phyloP scores from a whole-genome alignment of 805 yeast species.

The Nakazawaea wyomingensis region DNA sequence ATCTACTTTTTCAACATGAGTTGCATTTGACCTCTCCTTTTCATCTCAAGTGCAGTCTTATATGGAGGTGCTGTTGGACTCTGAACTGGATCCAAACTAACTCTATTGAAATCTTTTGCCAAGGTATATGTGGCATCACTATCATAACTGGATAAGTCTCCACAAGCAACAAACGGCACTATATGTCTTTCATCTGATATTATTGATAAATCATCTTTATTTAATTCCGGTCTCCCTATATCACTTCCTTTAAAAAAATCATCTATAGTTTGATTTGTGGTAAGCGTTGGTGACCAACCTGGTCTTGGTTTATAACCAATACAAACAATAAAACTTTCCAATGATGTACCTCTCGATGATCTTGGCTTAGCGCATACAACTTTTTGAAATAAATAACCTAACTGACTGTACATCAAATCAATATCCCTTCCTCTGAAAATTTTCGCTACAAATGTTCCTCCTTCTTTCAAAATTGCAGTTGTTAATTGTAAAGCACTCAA shows the following conservation, averaged over 20 bases:
- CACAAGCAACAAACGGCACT: conserved; percentile 95
- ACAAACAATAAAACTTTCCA: conserved; percentile 93
- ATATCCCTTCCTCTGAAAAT: conserved; percentile 95
- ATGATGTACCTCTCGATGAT: conserved; percentile 88
- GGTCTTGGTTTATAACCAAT: conserved; percentile 77
- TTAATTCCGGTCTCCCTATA: conserved; percentile 49
- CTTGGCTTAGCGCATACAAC: conserved; percentile 96
- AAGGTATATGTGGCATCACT: conserved; percentile 90
- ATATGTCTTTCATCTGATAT: conserved; percentile 64
- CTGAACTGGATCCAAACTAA: conserved; percentile 86
- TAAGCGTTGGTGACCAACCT: conserved; percentile 72
- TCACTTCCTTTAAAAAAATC: conserved; percentile 68
- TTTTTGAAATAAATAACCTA: conserved; percentile 76
- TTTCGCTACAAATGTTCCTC: conserved; percentile 94
- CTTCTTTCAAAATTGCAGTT: conserved; percentile 80
- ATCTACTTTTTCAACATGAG: conserved; percentile 8
- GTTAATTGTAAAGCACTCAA: conserved; percentile 89
- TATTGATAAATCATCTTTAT: conserved; percentile 40
- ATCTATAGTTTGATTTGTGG: conserved; percentile 56
- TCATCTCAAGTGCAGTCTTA: conserved; percentile 83
- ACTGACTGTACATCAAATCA: conserved; percentile 87
- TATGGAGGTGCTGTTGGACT: conserved; percentile 97
- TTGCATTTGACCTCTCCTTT: conserved; percentile 60
- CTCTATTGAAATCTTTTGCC: conserved; percentile 32
- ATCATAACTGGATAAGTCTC: conserved; percentile 82